Percentiles rank a stretch among this genome's conserved stretches.
Conservation (phyloP, 2,329 filamentous ascomycete genomes). For the Alternaria sp. region DNA sequence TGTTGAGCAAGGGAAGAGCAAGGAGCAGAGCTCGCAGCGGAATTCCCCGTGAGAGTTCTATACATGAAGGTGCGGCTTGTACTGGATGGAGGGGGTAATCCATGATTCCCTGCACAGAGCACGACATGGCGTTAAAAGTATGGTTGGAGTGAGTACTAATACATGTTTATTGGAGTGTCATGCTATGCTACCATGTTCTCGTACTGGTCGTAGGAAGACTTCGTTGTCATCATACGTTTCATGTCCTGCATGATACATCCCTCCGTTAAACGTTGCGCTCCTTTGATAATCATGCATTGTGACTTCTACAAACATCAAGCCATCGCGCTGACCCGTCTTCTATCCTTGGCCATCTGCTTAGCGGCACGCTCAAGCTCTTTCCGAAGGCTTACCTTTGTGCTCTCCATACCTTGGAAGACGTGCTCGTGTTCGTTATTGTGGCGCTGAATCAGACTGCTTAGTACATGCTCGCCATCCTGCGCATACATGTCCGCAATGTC, state of each 20-base stretch:
- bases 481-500: constrained; percentile 57
- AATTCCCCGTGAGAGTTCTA: constrained; percentile 54
- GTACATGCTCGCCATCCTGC: constrained; percentile 54
- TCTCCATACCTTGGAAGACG: constrained; percentile 31
- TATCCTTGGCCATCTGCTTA: constrained; percentile 20
- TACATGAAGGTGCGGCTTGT: constrained; percentile 49
- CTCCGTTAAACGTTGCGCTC: neutral
- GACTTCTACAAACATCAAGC: neutral
- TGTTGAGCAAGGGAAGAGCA: constrained; percentile 56
- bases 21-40: constrained; percentile 55
- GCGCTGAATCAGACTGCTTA: constrained; percentile 54
- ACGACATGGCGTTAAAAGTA: neutral
- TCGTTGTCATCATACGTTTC: neutral
- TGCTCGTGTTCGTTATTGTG: constrained; percentile 52
- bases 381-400: constrained; percentile 35
- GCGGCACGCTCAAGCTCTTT: constrained; percentile 27
- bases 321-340: constrained; percentile 12
- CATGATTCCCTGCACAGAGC: neutral
- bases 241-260: neutral
- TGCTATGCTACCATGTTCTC: neutral
- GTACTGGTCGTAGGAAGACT: neutral
- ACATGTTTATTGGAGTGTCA: neutral
- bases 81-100: neutral
- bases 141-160: neutral
- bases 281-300: neutral